These are phyloP conservation scores for Colletotrichum graminicola DNA, from an alignment of 2,329 filamentous ascomycete species.

Conservation along the genomic window DNA sequence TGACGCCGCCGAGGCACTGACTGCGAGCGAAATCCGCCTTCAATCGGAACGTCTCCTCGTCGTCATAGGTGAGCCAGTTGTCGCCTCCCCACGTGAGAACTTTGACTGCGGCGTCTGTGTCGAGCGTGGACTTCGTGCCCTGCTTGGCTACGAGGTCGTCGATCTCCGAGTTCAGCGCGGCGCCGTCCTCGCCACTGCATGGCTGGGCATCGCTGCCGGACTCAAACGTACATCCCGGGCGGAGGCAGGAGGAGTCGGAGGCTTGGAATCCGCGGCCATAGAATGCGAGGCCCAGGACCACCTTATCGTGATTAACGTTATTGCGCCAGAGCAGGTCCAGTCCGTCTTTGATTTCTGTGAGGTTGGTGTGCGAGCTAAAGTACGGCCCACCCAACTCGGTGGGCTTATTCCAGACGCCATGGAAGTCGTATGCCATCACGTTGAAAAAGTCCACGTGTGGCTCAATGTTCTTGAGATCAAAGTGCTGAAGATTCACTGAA, in stretches of 20 bases:
- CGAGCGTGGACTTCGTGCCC: conserved; percentile 15
- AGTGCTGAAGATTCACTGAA: conserved; percentile 42
- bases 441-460: conserved; percentile 56
- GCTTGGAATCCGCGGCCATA: conserved; percentile 51
- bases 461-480: conserved; percentile 44
- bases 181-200: conserved; percentile 44
- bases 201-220: neutral
- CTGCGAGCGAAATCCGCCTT: conserved; percentile 44
- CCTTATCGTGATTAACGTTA: conserved; percentile 54
- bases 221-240: neutral
- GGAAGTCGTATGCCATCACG: conserved; percentile 44
- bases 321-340: conserved; percentile 62
- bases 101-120: conserved; percentile 48
- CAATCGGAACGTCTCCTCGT: conserved; percentile 40
- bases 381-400: conserved; percentile 28
- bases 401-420: conserved; percentile 48
- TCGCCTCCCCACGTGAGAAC: conserved; percentile 44
- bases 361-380: conserved; percentile 47
- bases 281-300: conserved; percentile 59
- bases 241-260: neutral
- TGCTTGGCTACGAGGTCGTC: conserved; percentile 42
- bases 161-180: conserved; percentile 47
- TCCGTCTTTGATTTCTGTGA: conserved; percentile 57
- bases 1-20: conserved; percentile 47
- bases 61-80: conserved; percentile 51